Percentiles rank a stretch among this genome's conserved stretches.
phyloP scores from a whole-genome alignment of 768 basidiomycete genomes.

The Pholiota microspora region DNA sequence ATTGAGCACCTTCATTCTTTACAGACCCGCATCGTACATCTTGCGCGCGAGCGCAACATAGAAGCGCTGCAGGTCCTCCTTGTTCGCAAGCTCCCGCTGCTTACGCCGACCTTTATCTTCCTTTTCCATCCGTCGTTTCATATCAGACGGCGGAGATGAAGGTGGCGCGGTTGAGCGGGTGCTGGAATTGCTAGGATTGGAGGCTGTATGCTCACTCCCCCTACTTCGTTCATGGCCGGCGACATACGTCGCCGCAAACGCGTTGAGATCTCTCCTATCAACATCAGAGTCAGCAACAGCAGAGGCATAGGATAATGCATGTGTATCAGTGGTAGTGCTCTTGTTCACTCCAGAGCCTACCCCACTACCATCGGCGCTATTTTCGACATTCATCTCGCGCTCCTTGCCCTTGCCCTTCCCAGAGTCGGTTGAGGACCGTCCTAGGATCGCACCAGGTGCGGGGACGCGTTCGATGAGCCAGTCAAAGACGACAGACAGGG shows the following conservation, averaged over 20 bases:
- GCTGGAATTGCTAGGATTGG: neutral
- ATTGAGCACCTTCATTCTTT: too few relatives aligned
- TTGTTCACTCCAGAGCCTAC: neutral
- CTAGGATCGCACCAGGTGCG: conserved; percentile 20
- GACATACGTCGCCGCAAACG: conserved; percentile 10
- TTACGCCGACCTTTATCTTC: conserved; percentile 24
- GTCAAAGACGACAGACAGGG: conserved; percentile 72
- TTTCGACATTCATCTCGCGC: conserved; percentile 3
- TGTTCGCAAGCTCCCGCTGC: conserved; percentile 55
- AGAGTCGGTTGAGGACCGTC: neutral
- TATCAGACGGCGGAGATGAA: conserved; percentile 14
- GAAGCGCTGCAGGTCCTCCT: conserved; percentile 83
- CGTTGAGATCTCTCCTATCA: conserved; percentile 14
- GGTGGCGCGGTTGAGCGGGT: neutral
- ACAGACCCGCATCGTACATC: conserved; percentile 91
- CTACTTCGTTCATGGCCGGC: too few relatives aligned
- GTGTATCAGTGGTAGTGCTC: too few relatives aligned
- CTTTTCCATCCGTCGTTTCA: conserved; percentile 25
- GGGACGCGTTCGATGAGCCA: conserved; percentile 78
- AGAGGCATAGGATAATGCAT: neutral
- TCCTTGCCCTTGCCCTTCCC: conserved; percentile 8
- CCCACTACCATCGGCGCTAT: neutral
- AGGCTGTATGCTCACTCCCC: neutral
- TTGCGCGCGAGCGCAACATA: conserved; percentile 88
- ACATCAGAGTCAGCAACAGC: neutral